Conservation (phyloP, 441 rosid genomes). For the Populus hybrid region DNA sequence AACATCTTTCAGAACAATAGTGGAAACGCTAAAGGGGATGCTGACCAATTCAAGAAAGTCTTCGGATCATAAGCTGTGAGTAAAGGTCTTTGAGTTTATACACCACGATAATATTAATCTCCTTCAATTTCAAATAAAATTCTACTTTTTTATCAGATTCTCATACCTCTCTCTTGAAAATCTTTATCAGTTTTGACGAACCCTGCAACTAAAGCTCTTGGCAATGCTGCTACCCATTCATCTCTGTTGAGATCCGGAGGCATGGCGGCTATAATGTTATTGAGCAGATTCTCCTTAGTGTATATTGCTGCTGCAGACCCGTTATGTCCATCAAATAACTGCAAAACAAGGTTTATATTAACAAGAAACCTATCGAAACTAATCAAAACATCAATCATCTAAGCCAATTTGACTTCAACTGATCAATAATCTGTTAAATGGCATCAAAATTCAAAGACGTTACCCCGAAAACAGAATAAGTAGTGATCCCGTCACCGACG, state of each 20-base stretch:
- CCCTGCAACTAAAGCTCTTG: conserved; percentile 97
- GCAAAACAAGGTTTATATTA: conserved; percentile 12
- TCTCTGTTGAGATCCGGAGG: conserved; percentile 90
- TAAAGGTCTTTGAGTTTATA: background rate
- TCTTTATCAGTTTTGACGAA: conserved; percentile 99
- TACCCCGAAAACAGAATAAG: conserved; percentile 90
- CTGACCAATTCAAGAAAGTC: background rate
- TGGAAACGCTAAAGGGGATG: conserved; percentile 1
- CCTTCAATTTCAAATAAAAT: background rate
- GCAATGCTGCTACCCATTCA: conserved; percentile 91
- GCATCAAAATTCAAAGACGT: background rate
- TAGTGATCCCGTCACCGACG: conserved; percentile 78
- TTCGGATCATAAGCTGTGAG: background rate
- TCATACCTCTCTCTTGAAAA: conserved; percentile 74
- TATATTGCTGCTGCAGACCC: conserved; percentile 97
- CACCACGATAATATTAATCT: background rate
- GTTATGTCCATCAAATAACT: conserved; percentile 99
- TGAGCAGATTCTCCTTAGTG: conserved; percentile 88
- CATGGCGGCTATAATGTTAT: conserved; percentile 73
- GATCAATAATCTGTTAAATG: background rate
- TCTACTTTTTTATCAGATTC: background rate
- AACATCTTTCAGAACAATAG: background rate
- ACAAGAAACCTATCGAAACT: background rate
- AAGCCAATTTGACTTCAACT: background rate
- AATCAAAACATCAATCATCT: background rate